phyloP scores from a whole-genome alignment of 257 asterid species.

The Solanum chiquidenum region DNA sequence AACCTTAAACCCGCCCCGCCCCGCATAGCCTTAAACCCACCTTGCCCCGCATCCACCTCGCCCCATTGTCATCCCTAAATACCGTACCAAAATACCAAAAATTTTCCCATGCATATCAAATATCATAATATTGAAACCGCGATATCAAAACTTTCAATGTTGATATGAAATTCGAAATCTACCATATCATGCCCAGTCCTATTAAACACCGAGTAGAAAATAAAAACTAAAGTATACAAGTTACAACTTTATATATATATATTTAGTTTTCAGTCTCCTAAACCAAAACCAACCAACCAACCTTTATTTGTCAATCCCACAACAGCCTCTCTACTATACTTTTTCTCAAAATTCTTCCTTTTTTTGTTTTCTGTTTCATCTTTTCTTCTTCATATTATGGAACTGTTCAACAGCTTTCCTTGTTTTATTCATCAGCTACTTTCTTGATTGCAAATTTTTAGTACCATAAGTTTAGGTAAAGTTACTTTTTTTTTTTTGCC shows the following conservation, averaged over 20 bases:
- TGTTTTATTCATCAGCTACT: neutral
- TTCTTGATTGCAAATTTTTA: neutral
- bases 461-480: neutral
- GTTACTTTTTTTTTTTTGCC: neutral
- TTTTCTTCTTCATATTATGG: neutral
- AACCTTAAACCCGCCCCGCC: too few species aligned
- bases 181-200: neutral
- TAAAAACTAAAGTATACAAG: neutral
- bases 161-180: neutral
- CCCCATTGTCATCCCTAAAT: too few species aligned
- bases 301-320: slow-evolving; percentile 9
- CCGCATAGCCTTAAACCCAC: too few species aligned
- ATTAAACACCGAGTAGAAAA: neutral
- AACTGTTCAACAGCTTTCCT: neutral
- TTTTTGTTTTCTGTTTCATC: neutral
- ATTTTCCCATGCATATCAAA: neutral
- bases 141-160: neutral
- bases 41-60: too few species aligned
- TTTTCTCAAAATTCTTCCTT: neutral
- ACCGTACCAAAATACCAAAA: neutral
- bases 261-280: slow-evolving; percentile 19
- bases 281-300: slow-evolving; percentile 45
- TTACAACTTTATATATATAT: neutral
- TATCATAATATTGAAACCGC: neutral
- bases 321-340: neutral